Evolutionary conservation across 106 monocot genomes (phyloP), one percentile per base, ranked within the genome.

Genomic region (Hemerocallis citrina): DNA sequence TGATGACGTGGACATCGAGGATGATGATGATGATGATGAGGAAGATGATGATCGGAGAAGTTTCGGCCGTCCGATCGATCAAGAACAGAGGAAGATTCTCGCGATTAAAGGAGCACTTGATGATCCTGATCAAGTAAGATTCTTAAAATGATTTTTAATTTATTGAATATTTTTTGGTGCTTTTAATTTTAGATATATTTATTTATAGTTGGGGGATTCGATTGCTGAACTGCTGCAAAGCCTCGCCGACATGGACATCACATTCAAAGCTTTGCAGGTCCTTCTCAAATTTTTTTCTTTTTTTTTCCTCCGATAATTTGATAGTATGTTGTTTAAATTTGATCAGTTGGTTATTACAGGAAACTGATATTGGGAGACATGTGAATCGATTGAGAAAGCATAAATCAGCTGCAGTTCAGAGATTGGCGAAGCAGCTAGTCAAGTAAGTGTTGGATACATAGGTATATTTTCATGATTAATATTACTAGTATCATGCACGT

Each of bases 231-330:
- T 75, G 46, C 75, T 86, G 11, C 86, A 81, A 45, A 65, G 71
- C n/a, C 72, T 86, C 1, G 71, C 65, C 5, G 81, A 86, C 68
- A 75, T 81, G 81, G 81, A 77, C 25, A 54, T 81, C 52, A 81
- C 77, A 34, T 86, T 86, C 68, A 81, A 75, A 72, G 74, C 64
- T 68, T 77, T 86, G 38, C 59, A 78, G 72, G 86, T 85, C 40
- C 6, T 5, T 3, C 12, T 5, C 19, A 2, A 63, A 10, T 16
- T 28, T 15, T 44, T 46, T 27, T 15, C 36, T 23, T 31, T 62
- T 47, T 63, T 24, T 9, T 19, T 19, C 4, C 1, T 28, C 5
- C 6, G 13, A 8, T 68, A 36, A 29, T 38, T 28, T 19, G 9
- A 25, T 14, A n/a, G n/a, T n/a, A n/a, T 11, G 52, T 61, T 31